Percentiles rank a stretch among this genome's conserved stretches.
Evolutionary conservation across 2,329 filamentous ascomycete species (phyloP).

Genomic region (Cladosporium velox): DNA sequence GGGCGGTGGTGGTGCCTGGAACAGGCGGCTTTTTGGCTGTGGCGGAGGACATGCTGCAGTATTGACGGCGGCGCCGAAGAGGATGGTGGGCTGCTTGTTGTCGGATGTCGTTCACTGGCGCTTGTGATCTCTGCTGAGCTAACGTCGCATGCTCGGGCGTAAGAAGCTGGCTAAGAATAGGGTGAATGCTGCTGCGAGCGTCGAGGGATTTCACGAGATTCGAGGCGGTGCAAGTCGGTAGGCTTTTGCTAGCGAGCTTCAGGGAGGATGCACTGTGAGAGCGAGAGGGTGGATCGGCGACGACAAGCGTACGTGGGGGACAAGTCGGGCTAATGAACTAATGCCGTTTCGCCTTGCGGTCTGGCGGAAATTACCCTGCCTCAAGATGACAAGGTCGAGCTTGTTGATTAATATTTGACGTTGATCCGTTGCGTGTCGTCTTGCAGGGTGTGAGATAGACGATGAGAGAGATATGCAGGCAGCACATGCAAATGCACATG

Average conservation of each 20-base stretch:
- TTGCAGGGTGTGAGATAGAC: neutral
- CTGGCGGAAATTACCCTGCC: conserved; percentile 17
- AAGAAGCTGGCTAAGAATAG: conserved; percentile 13
- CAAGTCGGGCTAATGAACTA: conserved; percentile 1
- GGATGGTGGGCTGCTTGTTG: neutral
- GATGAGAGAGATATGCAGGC: neutral
- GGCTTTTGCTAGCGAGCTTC: conserved; percentile 17
- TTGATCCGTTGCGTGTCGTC: neutral
- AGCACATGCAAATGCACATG: neutral
- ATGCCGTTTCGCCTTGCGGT: conserved; percentile 17
- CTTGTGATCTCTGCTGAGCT: neutral
- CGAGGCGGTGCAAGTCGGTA: conserved; percentile 15
- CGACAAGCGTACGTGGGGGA: conserved; percentile 2
- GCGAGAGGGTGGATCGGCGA: neutral
- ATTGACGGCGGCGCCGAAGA: conserved; percentile 11
- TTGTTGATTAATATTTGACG: conserved; percentile 7
- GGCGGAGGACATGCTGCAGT: conserved; percentile 16
- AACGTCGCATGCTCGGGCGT: conserved; percentile 9
- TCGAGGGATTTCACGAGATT: conserved; percentile 10
- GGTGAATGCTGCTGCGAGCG: neutral
- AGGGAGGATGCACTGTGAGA: conserved; percentile 6
- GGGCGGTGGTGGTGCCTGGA: conserved; percentile 15
- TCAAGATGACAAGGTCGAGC: conserved; percentile 10
- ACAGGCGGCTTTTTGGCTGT: conserved; percentile 19
- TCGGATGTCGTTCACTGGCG: conserved; percentile 4